Conservation (phyloP, 2,329 filamentous ascomycete genomes). For the Claviceps digitariae region DNA sequence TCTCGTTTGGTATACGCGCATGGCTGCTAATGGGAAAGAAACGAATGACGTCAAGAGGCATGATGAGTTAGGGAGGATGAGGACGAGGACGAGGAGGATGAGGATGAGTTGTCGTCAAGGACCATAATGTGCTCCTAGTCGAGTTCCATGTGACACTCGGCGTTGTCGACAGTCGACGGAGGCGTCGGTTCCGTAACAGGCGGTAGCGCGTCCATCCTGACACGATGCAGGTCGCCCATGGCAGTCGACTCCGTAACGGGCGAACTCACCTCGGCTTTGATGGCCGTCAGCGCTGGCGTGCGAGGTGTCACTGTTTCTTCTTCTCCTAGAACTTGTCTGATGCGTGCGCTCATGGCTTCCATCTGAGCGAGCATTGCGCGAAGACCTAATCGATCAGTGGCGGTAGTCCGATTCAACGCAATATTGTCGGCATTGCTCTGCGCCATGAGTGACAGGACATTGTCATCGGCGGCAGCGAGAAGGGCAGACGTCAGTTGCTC, state of each 20-base stretch:
- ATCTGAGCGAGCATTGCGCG: slow-evolving; percentile 34
- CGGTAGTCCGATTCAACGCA: slow-evolving; percentile 23
- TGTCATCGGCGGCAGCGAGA: slow-evolving; percentile 33
- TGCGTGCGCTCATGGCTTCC: slow-evolving; percentile 28
- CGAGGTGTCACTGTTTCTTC: background rate
- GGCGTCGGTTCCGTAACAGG: slow-evolving; percentile 26
- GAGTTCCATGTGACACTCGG: slow-evolving; percentile 26
- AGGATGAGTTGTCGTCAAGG: background rate
- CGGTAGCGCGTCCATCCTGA: slow-evolving; percentile 17
- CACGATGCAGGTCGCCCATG: slow-evolving; percentile 9
- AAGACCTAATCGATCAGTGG: slow-evolving; percentile 30
- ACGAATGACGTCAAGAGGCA: background rate
- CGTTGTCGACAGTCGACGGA: slow-evolving; percentile 26
- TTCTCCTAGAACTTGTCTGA: slow-evolving; percentile 27
- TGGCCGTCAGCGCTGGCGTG: slow-evolving; percentile 9
- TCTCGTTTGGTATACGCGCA: too few species aligned
- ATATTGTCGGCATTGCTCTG: slow-evolving; percentile 31
- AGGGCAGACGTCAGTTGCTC: slow-evolving; percentile 44
- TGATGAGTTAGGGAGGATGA: slow-evolving; percentile 1
- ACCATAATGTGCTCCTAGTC: slow-evolving; percentile 15
- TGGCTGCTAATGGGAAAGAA: too few species aligned
- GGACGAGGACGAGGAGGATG: too few species aligned
- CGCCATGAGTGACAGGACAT: slow-evolving; percentile 35
- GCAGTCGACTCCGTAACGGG: slow-evolving; percentile 14
- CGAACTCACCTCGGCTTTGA: slow-evolving; percentile 12